Percentiles rank a stretch among this genome's conserved stretches.
Conservation (phyloP, 2,329 filamentous ascomycete genomes). For the Camptophora hylomeconis region DNA sequence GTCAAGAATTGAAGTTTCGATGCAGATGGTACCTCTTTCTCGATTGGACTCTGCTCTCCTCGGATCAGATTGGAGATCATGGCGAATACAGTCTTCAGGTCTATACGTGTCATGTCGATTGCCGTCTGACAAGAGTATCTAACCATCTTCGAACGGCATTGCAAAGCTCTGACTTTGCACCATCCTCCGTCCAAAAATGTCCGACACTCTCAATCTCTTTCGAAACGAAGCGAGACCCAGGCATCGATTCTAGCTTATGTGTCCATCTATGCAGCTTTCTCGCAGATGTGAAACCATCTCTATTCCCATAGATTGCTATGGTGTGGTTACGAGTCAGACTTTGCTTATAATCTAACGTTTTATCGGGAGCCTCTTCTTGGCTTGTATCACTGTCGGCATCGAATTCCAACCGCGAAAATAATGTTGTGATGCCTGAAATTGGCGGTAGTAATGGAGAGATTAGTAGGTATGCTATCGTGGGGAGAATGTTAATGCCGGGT, state of each 20-base stretch:
- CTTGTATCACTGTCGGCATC: conserved; percentile 7
- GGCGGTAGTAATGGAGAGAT: conserved; percentile 50
- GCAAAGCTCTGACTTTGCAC: too few relatives aligned
- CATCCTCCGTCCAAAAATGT: conserved; percentile 60
- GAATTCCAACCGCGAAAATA: conserved; percentile 38
- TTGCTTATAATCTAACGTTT: conserved; percentile 14
- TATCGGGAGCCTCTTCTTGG: conserved; percentile 16
- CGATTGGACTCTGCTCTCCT: too few relatives aligned
- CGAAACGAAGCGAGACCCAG: conserved; percentile 34
- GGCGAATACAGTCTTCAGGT: too few relatives aligned
- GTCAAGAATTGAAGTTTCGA: too few relatives aligned
- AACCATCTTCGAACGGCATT: too few relatives aligned
- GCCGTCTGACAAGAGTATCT: too few relatives aligned
- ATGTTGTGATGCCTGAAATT: conserved; percentile 48
- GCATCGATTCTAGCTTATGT: conserved; percentile 33
- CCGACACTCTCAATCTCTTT: conserved; percentile 41
- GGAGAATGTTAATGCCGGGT: conserved; percentile 11
- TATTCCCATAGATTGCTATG: conserved; percentile 52
- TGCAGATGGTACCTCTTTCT: too few relatives aligned
- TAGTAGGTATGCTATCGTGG: conserved; percentile 38
- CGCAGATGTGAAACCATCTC: conserved; percentile 59
- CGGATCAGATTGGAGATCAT: too few relatives aligned
- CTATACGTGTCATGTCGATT: too few relatives aligned
- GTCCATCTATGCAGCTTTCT: conserved; percentile 57
- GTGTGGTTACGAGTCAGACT: conserved; percentile 10